A percentile compares a stretch with the other conserved stretches of the same genome.
phyloP scores from a whole-genome alignment of 345 rosid species.

The Citrus sp. region DNA sequence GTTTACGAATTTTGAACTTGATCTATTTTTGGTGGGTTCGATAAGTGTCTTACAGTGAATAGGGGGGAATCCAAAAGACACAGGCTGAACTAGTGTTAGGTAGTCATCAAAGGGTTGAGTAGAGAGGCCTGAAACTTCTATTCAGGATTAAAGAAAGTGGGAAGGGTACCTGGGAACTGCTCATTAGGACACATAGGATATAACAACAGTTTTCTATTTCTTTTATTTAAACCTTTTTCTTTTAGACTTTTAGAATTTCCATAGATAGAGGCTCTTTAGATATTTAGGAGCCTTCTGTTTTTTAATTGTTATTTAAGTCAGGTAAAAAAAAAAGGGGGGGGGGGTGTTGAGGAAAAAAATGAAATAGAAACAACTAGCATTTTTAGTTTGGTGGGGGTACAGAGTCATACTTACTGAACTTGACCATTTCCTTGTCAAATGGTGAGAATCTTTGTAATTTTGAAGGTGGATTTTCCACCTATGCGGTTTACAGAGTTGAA shows the following conservation, averaged over 20 bases:
- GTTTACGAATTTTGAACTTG: conserved; percentile 5
- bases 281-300: conserved; percentile 19
- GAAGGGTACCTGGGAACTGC: conserved; percentile 24
- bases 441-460: conserved; percentile 33
- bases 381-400: conserved; percentile 9
- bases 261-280: conserved; percentile 26
- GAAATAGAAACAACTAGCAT: neutral
- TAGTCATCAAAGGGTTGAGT: conserved; percentile 31
- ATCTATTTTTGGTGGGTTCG: conserved; percentile 38
- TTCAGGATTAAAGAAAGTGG: conserved; percentile 21
- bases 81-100: conserved; percentile 31
- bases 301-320: conserved; percentile 14
- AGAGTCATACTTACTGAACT: conserved; percentile 16
- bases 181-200: conserved; percentile 17
- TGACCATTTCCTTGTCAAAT: neutral
- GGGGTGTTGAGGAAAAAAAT: neutral
- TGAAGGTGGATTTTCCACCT: conserved; percentile 42
- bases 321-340: neutral
- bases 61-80: conserved; percentile 18
- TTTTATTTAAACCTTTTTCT: neutral
- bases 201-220: neutral
- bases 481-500: conserved; percentile 25
- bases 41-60: conserved; percentile 13
- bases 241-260: conserved; percentile 21
- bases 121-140: conserved; percentile 27